Conservation (phyloP, 306 rosid species). For the Rosa multiflora region DNA sequence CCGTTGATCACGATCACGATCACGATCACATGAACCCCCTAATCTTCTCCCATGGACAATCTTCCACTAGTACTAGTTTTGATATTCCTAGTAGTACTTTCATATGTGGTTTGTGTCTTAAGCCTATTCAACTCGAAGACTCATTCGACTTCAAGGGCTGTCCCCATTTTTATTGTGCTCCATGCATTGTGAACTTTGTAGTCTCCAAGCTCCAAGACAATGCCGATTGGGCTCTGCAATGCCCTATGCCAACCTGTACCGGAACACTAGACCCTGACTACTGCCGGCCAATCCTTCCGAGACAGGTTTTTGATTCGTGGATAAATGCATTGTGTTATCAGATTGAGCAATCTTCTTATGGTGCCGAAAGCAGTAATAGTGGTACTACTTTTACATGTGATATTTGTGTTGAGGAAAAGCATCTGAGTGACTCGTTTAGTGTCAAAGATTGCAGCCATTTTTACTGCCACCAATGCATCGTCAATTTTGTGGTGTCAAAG, state of each 20-base stretch:
- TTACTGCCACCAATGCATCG: neutral
- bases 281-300: conserved; percentile 36
- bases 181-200: conserved; percentile 48
- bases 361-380: neutral
- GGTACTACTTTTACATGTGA: neutral
- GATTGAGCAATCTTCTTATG: neutral
- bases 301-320: conserved; percentile 38
- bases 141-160: conserved; percentile 37
- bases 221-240: conserved; percentile 22
- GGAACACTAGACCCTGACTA: conserved; percentile 28
- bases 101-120: conserved; percentile 34
- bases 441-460: conserved; percentile 5
- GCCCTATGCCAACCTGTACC: conserved; percentile 49
- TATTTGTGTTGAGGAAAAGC: neutral
- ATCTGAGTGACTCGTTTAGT: neutral
- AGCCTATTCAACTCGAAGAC: conserved; percentile 13
- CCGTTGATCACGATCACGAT: neutral
- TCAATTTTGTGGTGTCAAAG: conserved; percentile 19
- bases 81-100: neutral
- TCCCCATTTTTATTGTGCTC: conserved; percentile 46
- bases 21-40: neutral
- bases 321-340: conserved; percentile 31
- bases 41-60: neutral
- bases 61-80: neutral
- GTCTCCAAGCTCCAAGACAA: conserved; percentile 43